Evolutionary conservation across 441 rosid species (phyloP).

Genomic region (Pelargonium fulgidum): DNA sequence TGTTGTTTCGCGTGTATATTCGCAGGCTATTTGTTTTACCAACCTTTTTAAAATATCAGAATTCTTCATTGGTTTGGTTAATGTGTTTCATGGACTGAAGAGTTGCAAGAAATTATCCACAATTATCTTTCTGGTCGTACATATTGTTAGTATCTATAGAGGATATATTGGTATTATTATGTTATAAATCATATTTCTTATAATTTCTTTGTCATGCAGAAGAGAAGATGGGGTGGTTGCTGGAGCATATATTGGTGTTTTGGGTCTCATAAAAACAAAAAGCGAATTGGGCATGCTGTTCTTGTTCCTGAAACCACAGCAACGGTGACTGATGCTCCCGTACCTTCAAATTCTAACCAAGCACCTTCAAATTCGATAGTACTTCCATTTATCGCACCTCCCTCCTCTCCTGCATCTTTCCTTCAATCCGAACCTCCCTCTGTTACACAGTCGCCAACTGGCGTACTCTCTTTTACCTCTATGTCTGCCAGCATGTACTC

Average conservation of each 20-base stretch:
- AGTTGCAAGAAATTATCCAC: too few species aligned
- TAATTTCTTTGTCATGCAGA: conserved; percentile 32
- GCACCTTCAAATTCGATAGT: conserved; percentile 26
- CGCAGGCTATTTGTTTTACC: background rate
- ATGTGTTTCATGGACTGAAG: too few species aligned
- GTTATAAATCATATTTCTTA: background rate
- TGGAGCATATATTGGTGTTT: conserved; percentile 68
- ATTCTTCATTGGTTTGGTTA: background rate
- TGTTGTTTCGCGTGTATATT: background rate
- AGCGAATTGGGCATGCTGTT: conserved; percentile 62
- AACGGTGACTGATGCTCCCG: conserved; percentile 29
- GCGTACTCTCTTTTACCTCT: conserved; percentile 51
- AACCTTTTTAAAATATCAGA: background rate
- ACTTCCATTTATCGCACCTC: conserved; percentile 84
- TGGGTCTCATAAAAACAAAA: conserved; percentile 47
- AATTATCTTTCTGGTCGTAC: too few species aligned
- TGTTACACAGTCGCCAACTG: conserved; percentile 71
- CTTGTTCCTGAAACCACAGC: conserved; percentile 49
- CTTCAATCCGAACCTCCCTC: conserved; percentile 89
- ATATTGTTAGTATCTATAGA: background rate
- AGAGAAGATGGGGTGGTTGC: conserved; percentile 65
- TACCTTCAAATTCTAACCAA: conserved; percentile 36
- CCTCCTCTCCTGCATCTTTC: conserved; percentile 93
- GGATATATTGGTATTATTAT: background rate
- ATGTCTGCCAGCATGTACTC: conserved; percentile 59